Evolutionary conservation across 352 stramenopile species (phyloP).

Genomic region (Blastocystis sp.): DNA sequence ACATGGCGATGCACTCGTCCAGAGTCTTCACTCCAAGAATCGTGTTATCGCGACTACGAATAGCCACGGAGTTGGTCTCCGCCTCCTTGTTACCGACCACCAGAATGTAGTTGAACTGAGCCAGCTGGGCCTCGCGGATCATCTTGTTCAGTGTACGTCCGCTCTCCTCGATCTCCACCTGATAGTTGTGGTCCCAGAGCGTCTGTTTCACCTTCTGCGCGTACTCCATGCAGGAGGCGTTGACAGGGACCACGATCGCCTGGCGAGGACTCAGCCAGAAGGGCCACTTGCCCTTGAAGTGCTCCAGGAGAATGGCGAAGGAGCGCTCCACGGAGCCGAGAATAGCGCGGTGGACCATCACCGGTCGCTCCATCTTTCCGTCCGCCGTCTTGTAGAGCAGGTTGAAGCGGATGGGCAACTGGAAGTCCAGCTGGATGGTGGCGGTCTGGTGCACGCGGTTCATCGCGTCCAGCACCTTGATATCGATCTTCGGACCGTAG

Average conservation of each 20-base stretch:
- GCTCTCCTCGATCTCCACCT: conserved; percentile 84
- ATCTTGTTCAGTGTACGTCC: conserved; percentile 95
- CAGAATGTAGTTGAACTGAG: conserved; percentile 95
- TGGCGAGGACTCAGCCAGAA: conserved; percentile 92
- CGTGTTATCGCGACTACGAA: conserved; percentile 82
- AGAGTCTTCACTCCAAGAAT: conserved; percentile 82
- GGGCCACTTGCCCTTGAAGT: conserved; percentile 93
- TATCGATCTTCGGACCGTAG: conserved; percentile 98
- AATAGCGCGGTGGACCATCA: conserved; percentile 95
- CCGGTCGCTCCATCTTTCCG: conserved; percentile 66
- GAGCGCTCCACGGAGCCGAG: conserved; percentile 91
- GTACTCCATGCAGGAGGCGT: conserved; percentile 82
- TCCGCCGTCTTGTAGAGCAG: conserved; percentile 73
- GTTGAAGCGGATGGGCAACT: conserved; percentile 93
- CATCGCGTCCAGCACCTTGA: conserved; percentile 89
- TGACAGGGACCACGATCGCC: conserved; percentile 86
- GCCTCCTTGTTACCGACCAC: conserved; percentile 84
- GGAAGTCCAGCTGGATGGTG: conserved; percentile 94
- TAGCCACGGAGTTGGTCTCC: conserved; percentile 77
- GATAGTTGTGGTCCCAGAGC: conserved; percentile 72
- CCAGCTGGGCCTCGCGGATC: conserved; percentile 85
- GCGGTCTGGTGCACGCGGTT: conserved; percentile 91
- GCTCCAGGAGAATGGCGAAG: conserved; percentile 90
- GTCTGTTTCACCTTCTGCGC: conserved; percentile 61
- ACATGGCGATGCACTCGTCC: conserved; percentile 75